phyloP scores from a whole-genome alignment of 768 basidiomycete genomes.

The Daedaleopsis nitida region DNA sequence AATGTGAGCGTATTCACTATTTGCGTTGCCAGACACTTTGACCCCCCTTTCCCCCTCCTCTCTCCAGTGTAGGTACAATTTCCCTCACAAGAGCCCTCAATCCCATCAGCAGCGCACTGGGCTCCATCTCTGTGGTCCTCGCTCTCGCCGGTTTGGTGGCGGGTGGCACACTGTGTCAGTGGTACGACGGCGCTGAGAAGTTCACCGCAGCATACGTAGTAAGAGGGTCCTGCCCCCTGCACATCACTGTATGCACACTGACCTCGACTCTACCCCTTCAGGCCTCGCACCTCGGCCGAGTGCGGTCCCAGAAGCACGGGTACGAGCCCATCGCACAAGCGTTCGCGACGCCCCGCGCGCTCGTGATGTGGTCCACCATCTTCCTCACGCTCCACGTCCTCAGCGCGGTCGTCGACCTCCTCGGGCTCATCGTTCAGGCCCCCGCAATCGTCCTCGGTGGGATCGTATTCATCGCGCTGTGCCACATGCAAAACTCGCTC shows the following conservation, averaged over 20 bases:
- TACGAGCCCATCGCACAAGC: conserved; percentile 16
- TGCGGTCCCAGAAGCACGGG: conserved; percentile 12
- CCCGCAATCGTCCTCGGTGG: conserved; percentile 7
- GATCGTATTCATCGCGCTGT: neutral
- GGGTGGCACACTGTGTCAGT: conserved; percentile 13
- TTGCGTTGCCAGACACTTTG: too few relatives aligned
- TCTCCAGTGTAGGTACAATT: neutral
- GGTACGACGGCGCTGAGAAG: conserved; percentile 13
- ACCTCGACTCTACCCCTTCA: neutral
- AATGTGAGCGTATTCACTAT: conserved; percentile 6
- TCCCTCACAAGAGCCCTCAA: conserved; percentile 3
- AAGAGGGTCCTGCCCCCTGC: neutral
- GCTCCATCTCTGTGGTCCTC: conserved; percentile 12
- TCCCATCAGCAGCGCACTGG: conserved; percentile 4
- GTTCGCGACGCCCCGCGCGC: conserved; percentile 19
- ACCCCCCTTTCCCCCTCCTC: too few relatives aligned
- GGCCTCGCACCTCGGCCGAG: conserved; percentile 10
- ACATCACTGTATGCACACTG: neutral
- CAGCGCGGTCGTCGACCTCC: conserved; percentile 9
- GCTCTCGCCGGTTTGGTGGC: conserved; percentile 7
- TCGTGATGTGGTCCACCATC: conserved; percentile 20
- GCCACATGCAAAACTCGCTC: neutral
- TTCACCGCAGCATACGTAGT: conserved; percentile 15
- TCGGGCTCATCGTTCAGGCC: conserved; percentile 1
- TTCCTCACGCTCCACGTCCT: conserved; percentile 16